Percentiles rank a stretch among this genome's conserved stretches.
These are phyloP conservation scores for Rhodotorula sp. DNA, from an alignment of 1,284 basidiomycete genomes.

Conservation along the genomic window DNA sequence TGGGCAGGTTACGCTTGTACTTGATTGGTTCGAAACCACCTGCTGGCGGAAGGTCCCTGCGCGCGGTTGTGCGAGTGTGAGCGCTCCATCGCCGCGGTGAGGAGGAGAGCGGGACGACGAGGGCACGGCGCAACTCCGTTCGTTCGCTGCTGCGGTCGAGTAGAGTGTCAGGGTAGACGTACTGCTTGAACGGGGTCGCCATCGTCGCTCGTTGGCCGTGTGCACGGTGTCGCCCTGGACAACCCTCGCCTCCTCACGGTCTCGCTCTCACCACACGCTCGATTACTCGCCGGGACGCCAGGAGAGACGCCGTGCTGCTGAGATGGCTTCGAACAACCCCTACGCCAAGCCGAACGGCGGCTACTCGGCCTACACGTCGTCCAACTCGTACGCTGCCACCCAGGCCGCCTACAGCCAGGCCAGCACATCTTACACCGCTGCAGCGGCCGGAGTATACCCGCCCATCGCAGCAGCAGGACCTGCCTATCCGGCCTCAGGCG, in stretches of 20 bases:
- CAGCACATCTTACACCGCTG: not conserved
- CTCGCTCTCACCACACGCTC: not conserved
- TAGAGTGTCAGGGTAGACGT: not conserved
- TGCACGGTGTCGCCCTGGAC: not conserved
- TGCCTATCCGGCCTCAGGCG: not conserved
- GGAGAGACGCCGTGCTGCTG: too few species aligned
- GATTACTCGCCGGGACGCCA: not conserved
- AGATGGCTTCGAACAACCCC: constrained; percentile 28
- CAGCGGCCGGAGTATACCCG: constrained; percentile 6
- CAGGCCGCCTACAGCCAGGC: constrained; percentile 7
- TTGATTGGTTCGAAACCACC: constrained; percentile 91
- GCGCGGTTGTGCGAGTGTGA: not conserved
- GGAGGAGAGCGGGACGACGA: not conserved
- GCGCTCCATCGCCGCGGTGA: not conserved
- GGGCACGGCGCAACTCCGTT: not conserved
- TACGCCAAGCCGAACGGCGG: constrained; percentile 29
- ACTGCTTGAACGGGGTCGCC: constrained; percentile 34
- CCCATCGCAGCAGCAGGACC: constrained; percentile 2
- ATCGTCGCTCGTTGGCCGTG: constrained; percentile 5
- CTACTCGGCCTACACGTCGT: constrained; percentile 7
- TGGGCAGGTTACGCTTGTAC: constrained; percentile 94
- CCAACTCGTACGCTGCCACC: not conserved
- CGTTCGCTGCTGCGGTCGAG: too few species aligned
- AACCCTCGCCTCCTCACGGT: not conserved
- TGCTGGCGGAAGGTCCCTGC: constrained; percentile 89